Evolutionary conservation across 2,329 filamentous ascomycete species (phyloP).

Genomic region (Exophiala lecanii-corni): DNA sequence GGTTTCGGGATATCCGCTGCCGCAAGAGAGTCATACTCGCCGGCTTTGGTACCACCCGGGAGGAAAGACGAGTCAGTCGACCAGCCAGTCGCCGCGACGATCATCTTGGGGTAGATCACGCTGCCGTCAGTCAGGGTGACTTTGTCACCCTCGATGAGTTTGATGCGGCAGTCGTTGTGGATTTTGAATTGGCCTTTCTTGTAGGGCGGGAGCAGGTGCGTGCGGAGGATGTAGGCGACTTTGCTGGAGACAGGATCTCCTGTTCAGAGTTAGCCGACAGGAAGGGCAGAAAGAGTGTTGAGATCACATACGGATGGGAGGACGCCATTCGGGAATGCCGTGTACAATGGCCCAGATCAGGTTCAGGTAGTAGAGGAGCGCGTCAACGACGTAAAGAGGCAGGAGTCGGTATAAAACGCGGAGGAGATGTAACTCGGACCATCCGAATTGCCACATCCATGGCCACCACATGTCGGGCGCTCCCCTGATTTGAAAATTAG

Average conservation of each 20-base stretch:
- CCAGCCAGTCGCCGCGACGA: slow-evolving; percentile 7
- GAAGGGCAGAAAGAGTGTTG: neutral
- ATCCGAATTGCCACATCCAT: slow-evolving; percentile 8
- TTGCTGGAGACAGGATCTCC: slow-evolving; percentile 4
- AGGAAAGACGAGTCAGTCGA: slow-evolving; percentile 10
- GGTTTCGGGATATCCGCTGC: slow-evolving; percentile 2
- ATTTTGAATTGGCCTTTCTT: slow-evolving; percentile 5
- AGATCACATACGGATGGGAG: neutral
- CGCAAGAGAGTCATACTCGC: slow-evolving; percentile 6
- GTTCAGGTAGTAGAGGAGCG: slow-evolving; percentile 4
- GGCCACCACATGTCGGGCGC: slow-evolving; percentile 8
- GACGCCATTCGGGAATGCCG: slow-evolving; percentile 5
- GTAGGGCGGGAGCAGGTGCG: slow-evolving; percentile 8
- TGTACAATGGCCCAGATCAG: slow-evolving; percentile 5
- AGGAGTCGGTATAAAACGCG: slow-evolving; percentile 3
- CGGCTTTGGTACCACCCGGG: slow-evolving; percentile 4
- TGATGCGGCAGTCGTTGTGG: slow-evolving; percentile 6
- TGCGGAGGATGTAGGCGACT: slow-evolving; percentile 10
- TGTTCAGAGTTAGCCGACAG: neutral
- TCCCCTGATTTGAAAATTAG: neutral
- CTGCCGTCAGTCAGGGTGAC: slow-evolving; percentile 7
- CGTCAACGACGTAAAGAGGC: slow-evolving; percentile 3
- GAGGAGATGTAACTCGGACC: slow-evolving; percentile 5
- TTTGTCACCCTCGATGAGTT: slow-evolving; percentile 5
- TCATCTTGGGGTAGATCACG: slow-evolving; percentile 2